Evolutionary conservation across 2,329 filamentous ascomycete genomes (phyloP).

Genomic region (Fusarium guadeloupense): DNA sequence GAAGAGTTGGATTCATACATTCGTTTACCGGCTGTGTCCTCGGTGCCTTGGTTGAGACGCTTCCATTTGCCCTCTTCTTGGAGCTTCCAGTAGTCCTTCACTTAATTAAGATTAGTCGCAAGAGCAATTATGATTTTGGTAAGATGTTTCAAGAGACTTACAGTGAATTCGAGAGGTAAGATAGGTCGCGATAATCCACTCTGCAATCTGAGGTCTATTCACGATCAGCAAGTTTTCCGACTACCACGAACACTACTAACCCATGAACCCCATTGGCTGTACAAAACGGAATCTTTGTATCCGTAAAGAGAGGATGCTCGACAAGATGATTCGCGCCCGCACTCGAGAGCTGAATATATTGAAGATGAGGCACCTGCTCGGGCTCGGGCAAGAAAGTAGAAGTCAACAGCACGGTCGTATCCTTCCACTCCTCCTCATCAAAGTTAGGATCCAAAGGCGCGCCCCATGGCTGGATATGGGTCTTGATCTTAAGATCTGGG

Average conservation of each 20-base stretch:
- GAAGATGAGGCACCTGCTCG: slow-evolving; percentile 57
- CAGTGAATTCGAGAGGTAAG: slow-evolving; percentile 59
- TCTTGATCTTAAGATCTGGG: slow-evolving; percentile 55
- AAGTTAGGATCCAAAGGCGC: slow-evolving; percentile 40
- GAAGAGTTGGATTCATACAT: slow-evolving; percentile 52
- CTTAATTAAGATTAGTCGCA: too few species aligned
- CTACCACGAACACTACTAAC: slow-evolving; percentile 45
- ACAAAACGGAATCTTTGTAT: slow-evolving; percentile 61
- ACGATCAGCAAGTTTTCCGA: not conserved
- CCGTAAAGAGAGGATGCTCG: slow-evolving; percentile 57
- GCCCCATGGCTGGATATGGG: slow-evolving; percentile 44
- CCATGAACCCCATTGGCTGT: slow-evolving; percentile 68
- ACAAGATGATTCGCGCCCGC: slow-evolving; percentile 63
- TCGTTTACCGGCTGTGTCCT: slow-evolving; percentile 58
- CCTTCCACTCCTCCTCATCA: slow-evolving; percentile 54
- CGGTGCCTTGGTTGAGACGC: slow-evolving; percentile 31
- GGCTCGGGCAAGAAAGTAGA: slow-evolving; percentile 53
- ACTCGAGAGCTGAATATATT: slow-evolving; percentile 63
- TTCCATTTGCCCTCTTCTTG: slow-evolving; percentile 58
- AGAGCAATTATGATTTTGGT: rapidly evolving
- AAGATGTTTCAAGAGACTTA: slow-evolving; percentile 42
- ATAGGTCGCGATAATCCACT: slow-evolving; percentile 65
- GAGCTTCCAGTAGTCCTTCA: slow-evolving; percentile 56
- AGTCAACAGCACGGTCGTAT: slow-evolving; percentile 60
- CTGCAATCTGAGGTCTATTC: slow-evolving; percentile 62